Evolutionary conservation across 2,329 filamentous ascomycete genomes (phyloP).

Genomic region (Penicillium capsulatum): DNA sequence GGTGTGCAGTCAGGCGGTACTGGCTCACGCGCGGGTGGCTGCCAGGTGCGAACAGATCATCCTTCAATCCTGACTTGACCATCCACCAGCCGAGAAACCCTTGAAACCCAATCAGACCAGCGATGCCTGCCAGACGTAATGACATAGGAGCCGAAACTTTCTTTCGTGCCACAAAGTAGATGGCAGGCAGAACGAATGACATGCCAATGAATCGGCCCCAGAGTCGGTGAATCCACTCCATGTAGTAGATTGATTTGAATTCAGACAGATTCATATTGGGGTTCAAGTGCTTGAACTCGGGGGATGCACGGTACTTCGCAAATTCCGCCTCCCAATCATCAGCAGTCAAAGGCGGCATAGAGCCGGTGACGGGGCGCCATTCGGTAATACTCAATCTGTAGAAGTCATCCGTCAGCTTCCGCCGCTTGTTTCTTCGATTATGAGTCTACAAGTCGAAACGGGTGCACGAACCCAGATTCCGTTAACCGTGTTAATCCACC

Average conservation of each 20-base stretch:
- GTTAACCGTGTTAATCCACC: slow-evolving; percentile 90
- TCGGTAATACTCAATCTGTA: slow-evolving; percentile 90
- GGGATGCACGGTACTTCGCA: slow-evolving; percentile 82
- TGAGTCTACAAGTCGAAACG: background rate
- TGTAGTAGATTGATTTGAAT: slow-evolving; percentile 98
- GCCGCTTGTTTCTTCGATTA: background rate
- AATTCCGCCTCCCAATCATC: slow-evolving; percentile 92
- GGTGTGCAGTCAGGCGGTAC: slow-evolving; percentile 84
- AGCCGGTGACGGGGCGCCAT: slow-evolving; percentile 95
- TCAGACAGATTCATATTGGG: slow-evolving; percentile 87
- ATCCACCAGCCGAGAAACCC: slow-evolving; percentile 99
- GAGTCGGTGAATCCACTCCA: slow-evolving; percentile 95
- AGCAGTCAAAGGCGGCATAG: slow-evolving; percentile 71
- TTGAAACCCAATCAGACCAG: slow-evolving; percentile 86
- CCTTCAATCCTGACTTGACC: slow-evolving; percentile 93
- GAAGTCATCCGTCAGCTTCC: slow-evolving; percentile 12
- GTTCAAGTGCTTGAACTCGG: slow-evolving; percentile 89
- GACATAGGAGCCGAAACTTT: slow-evolving; percentile 77
- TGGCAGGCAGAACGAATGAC: slow-evolving; percentile 79
- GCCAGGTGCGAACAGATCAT: slow-evolving; percentile 88
- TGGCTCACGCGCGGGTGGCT: slow-evolving; percentile 90
- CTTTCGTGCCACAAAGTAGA: slow-evolving; percentile 80
- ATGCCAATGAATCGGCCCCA: slow-evolving; percentile 92
- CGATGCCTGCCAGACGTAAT: slow-evolving; percentile 73
- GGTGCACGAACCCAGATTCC: slow-evolving; percentile 70